Evolutionary conservation across 2,329 filamentous ascomycete species (phyloP).

Genomic region (Aspergillus pseudotamarii): DNA sequence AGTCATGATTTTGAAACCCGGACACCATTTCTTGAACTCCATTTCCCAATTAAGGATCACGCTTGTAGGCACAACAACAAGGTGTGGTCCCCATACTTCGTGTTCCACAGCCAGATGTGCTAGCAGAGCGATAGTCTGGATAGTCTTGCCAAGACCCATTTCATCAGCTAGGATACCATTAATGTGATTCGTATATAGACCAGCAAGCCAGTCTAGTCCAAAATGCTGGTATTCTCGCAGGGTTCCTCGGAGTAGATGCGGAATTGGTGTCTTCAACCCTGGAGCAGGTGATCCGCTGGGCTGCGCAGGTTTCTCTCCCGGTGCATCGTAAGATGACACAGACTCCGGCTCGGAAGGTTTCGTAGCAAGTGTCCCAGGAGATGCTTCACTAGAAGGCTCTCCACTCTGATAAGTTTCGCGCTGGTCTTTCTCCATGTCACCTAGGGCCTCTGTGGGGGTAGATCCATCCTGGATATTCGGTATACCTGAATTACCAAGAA

Average conservation of each 20-base stretch:
- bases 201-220: conserved; percentile 95
- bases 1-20: conserved; percentile 95
- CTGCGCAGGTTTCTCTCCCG: conserved; percentile 37
- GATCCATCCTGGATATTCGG: conserved; percentile 5
- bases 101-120: conserved; percentile 90
- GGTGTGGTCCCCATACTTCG: conserved; percentile 91
- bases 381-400: conserved; percentile 45
- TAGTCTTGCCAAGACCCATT: conserved; percentile 98
- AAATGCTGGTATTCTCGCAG: conserved; percentile 95
- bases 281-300: conserved; percentile 45
- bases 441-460: conserved; percentile 7
- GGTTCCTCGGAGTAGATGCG: conserved; percentile 81
- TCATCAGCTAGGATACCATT: conserved; percentile 97
- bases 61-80: conserved; percentile 95
- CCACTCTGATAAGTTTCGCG: conserved; percentile 31
- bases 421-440: conserved; percentile 21
- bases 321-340: conserved; percentile 43
- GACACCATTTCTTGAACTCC: conserved; percentile 98
- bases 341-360: conserved; percentile 50
- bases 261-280: conserved; percentile 68
- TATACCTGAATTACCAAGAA: background rate
- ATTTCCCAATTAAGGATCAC: conserved; percentile 99
- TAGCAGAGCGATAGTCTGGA: conserved; percentile 92
- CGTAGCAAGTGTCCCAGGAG: conserved; percentile 46
- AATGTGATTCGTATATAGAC: conserved; percentile 86